Conservation (phyloP, 495 filamentous ascomycete genomes). For the Neurospora sp. region DNA sequence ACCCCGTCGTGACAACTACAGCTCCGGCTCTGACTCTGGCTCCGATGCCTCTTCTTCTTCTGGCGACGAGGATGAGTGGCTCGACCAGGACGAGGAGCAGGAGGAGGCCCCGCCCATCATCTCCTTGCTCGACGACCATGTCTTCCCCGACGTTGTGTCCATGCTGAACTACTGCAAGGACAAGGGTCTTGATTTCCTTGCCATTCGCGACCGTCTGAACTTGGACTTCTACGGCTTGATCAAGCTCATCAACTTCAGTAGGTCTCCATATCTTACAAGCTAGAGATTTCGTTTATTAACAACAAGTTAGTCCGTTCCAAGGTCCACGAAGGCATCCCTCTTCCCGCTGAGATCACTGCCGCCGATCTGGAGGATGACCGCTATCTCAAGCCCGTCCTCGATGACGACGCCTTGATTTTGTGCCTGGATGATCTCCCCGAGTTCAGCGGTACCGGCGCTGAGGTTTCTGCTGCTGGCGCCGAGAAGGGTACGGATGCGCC, state of each 20-base stretch:
- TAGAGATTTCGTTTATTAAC: neutral
- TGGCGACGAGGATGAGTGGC: slow-evolving; percentile 61
- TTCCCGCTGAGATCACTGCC: slow-evolving; percentile 46
- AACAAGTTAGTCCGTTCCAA: slow-evolving; percentile 26
- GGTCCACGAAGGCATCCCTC: slow-evolving; percentile 34
- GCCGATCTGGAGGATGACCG: slow-evolving; percentile 59
- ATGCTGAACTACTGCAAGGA: slow-evolving; percentile 68
- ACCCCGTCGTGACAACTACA: neutral
- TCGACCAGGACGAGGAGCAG: slow-evolving; percentile 60
- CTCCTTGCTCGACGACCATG: slow-evolving; percentile 59
- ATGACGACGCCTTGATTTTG: slow-evolving; percentile 81
- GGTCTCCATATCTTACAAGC: slow-evolving; percentile 4
- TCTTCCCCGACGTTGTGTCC: slow-evolving; percentile 51
- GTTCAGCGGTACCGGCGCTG: slow-evolving; percentile 12
- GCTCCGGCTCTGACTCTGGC: slow-evolving; percentile 8
- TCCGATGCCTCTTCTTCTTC: slow-evolving; percentile 13
- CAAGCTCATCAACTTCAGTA: slow-evolving; percentile 74
- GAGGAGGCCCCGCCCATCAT: slow-evolving; percentile 50
- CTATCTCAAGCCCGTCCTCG: slow-evolving; percentile 74
- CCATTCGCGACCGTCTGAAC: slow-evolving; percentile 49
- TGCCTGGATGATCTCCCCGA: slow-evolving; percentile 66
- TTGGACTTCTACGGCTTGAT: slow-evolving; percentile 77
- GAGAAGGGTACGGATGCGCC: slow-evolving; percentile 13
- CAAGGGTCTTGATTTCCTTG: slow-evolving; percentile 63
- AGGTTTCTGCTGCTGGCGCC: slow-evolving; percentile 1